These are phyloP conservation scores for Ascodesmis nigricans DNA, from an alignment of 495 filamentous ascomycete genomes.

Conservation along the genomic window DNA sequence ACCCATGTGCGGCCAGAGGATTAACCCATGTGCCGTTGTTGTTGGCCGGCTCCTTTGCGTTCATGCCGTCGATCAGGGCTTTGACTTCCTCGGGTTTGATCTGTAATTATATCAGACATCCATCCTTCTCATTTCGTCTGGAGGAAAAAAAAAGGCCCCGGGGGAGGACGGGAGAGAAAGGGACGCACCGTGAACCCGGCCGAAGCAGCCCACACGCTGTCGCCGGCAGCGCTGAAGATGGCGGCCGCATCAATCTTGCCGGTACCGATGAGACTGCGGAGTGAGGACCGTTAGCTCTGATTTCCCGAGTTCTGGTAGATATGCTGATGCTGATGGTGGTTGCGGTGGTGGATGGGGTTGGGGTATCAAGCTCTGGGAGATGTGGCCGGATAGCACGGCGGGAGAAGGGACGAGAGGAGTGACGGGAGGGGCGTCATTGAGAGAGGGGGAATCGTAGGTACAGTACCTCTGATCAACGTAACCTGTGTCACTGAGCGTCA, in stretches of 20 bases:
- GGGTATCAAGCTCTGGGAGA: no score
- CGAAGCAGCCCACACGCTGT: slow-evolving; percentile 61
- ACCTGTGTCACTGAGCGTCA: not conserved
- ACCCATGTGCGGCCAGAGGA: slow-evolving; percentile 33
- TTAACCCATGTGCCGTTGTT: slow-evolving; percentile 29
- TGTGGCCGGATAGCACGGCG: no score
- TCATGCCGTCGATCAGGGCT: slow-evolving; percentile 27
- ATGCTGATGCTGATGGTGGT: no score
- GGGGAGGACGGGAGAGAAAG: not conserved
- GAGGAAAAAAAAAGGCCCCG: not conserved
- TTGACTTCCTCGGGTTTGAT: slow-evolving; percentile 38
- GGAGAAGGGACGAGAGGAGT: no score
- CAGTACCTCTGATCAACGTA: not conserved
- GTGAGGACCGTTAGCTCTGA: not conserved
- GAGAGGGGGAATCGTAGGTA: not conserved
- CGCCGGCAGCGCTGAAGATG: slow-evolving; percentile 62
- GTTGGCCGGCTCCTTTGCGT: no score
- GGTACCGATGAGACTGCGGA: slow-evolving; percentile 51
- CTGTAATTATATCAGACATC: slow-evolving; percentile 23
- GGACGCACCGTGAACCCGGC: slow-evolving; percentile 45
- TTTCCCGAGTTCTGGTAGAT: no score
- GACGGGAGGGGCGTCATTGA: no score
- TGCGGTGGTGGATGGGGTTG: no score
- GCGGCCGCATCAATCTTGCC: slow-evolving; percentile 71
- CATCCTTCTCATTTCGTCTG: not conserved